Conservation (phyloP, 108 stramenopile species). For the Nitzschia putrida region DNA sequence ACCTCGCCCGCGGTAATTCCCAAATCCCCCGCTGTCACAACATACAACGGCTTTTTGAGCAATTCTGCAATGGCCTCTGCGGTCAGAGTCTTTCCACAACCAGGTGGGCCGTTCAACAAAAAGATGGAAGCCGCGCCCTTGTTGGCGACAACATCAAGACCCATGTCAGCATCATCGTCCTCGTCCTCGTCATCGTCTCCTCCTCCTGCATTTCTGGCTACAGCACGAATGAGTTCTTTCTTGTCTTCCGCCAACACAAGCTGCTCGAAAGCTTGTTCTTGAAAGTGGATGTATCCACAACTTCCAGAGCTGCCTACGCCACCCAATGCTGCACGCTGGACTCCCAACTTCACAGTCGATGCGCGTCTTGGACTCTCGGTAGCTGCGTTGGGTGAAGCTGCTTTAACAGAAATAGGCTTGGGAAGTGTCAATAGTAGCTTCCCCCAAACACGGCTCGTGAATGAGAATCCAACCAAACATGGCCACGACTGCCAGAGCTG, state of each 20-base stretch:
- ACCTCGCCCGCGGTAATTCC: constrained; percentile 74
- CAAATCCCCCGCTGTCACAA: constrained; percentile 65
- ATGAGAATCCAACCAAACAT: constrained; percentile 61
- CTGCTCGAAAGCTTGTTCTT: constrained; percentile 63
- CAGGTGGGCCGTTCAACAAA: constrained; percentile 54
- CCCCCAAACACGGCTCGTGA: constrained; percentile 71
- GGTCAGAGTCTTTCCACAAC: constrained; percentile 64
- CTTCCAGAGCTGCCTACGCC: constrained; percentile 62
- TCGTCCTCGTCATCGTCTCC: constrained; percentile 44
- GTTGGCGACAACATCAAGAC: constrained; percentile 72
- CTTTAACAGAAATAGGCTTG: constrained; percentile 34
- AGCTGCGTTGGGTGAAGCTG: constrained; percentile 24
- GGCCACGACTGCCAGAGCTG: constrained; percentile 72
- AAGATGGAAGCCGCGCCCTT: constrained; percentile 70
- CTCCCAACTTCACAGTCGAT: constrained; percentile 45
- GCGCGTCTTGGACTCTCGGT: constrained; percentile 36
- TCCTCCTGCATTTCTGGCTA: constrained; percentile 63
- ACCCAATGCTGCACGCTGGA: constrained; percentile 53
- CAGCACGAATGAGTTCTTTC: constrained; percentile 74
- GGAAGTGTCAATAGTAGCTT: constrained; percentile 65
- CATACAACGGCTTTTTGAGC: constrained; percentile 58
- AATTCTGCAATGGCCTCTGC: constrained; percentile 66
- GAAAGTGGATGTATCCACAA: constrained; percentile 66
- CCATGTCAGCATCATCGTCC: constrained; percentile 46
- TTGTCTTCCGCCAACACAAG: constrained; percentile 60